Evolutionary conservation across 78 protist species (phyloP).

Genomic region (Pigoraptor vietnamica): DNA sequence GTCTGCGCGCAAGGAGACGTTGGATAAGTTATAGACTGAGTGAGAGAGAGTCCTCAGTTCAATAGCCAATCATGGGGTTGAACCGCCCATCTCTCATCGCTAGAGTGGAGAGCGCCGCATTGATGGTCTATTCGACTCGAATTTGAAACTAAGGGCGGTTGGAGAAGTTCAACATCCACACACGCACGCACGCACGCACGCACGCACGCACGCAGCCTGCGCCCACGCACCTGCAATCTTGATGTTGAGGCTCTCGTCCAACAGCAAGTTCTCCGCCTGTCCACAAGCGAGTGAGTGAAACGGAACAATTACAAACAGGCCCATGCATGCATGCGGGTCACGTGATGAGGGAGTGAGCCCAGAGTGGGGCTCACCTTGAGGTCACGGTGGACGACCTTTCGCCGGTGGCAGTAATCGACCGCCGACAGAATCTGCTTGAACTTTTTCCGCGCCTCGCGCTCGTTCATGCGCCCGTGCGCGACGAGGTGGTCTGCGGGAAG

Average conservation of each 20-base stretch:
- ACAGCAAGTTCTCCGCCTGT: conserved; percentile 72
- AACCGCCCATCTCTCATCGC: no score
- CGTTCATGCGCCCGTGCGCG: conserved; percentile 1
- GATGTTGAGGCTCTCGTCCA: conserved; percentile 64
- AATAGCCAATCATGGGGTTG: no score
- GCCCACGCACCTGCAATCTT: conserved; percentile 60
- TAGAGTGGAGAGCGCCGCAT: no score
- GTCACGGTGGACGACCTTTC: conserved; percentile 37
- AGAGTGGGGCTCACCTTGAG: conserved; percentile 26
- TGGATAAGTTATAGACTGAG: no score
- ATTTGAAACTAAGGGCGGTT: no score
- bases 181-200: no score
- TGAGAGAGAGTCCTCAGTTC: no score
- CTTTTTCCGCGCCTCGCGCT: conserved; percentile 41
- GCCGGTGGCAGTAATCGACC: conserved; percentile 36
- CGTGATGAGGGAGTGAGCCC: background rate
- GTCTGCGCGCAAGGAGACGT: conserved; percentile 13
- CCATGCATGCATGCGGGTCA: background rate
- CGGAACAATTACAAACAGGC: background rate
- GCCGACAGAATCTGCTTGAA: conserved; percentile 55
- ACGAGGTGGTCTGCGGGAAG: conserved; percentile 19
- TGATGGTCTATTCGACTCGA: no score
- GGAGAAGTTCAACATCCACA: no score
- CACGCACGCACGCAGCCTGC: no score
- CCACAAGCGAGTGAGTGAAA: background rate